Conservation (phyloP, 2,329 filamentous ascomycete genomes). For the Geosmithia putterillii region DNA sequence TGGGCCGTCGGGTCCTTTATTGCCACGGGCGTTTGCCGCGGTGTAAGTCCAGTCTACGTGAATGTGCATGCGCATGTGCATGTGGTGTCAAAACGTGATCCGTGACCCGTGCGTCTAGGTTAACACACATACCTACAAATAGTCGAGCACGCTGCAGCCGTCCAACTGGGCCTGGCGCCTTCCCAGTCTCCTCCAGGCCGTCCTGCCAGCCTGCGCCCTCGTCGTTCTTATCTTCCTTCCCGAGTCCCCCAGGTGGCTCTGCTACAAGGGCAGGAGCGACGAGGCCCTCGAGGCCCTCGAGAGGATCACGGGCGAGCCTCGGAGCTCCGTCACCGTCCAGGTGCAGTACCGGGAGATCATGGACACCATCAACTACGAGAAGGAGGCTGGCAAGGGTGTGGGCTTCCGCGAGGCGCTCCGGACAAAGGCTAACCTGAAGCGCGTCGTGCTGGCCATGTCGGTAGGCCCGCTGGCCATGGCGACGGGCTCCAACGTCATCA, state of each 20-base stretch:
- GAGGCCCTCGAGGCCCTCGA: conserved; percentile 6
- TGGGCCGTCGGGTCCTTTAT: conserved; percentile 12
- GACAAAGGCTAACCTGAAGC: conserved; percentile 1
- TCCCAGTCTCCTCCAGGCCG: conserved; percentile 12
- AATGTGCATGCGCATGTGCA: too few species aligned
- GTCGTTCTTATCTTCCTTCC: conserved; percentile 9
- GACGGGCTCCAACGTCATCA: conserved; percentile 4
- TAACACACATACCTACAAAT: neutral
- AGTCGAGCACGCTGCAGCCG: conserved; percentile 10
- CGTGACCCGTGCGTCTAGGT: too few species aligned
- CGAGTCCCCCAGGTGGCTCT: conserved; percentile 19
- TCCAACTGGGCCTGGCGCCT: conserved; percentile 16
- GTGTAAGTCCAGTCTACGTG: conserved; percentile 5
- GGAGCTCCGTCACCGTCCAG: neutral
- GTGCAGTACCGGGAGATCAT: conserved; percentile 4
- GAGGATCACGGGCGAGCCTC: neutral
- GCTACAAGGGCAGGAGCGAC: conserved; percentile 7
- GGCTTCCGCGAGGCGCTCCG: neutral
- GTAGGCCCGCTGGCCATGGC: conserved; percentile 3
- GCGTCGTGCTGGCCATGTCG: neutral
- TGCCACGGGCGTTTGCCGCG: conserved; percentile 10
- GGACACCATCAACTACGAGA: conserved; percentile 3
- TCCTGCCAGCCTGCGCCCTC: conserved; percentile 2
- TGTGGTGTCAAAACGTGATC: too few species aligned
- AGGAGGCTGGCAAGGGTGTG: neutral